phyloP scores from a whole-genome alignment of 331 rosid genomes.

The Rhamnella rubrinervis region DNA sequence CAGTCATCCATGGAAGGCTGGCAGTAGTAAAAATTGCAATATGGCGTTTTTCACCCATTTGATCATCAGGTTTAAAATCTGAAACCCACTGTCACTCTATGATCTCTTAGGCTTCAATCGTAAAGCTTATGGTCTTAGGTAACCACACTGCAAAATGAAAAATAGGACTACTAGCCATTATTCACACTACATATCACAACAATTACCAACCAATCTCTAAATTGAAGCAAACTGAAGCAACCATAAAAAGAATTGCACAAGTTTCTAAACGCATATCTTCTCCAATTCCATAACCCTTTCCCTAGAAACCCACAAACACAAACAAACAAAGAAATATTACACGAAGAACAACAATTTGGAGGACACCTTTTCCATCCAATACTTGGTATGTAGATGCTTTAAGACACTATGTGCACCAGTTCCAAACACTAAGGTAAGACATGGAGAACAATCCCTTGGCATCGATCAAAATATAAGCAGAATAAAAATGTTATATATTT shows the following conservation, averaged over 20 bases:
- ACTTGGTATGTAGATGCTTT: background rate
- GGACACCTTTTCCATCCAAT: background rate
- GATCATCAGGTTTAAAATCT: constrained; percentile 22
- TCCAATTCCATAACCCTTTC: too few species aligned
- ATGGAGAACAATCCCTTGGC: too few species aligned
- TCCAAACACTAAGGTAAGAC: background rate
- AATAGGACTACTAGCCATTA: background rate
- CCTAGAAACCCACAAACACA: background rate
- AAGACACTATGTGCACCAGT: too few species aligned
- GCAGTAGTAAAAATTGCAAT: constrained; percentile 95
- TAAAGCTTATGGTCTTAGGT: background rate
- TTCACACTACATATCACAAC: background rate
- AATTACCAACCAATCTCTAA: background rate
- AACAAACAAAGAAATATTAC: background rate
- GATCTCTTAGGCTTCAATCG: constrained; percentile 4
- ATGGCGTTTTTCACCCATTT: constrained; percentile 62
- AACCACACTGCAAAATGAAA: constrained; percentile 13
- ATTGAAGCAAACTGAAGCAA: background rate
- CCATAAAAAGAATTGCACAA: too few species aligned
- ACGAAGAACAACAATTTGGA: too few species aligned
- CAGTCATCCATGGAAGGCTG: constrained; percentile 99
- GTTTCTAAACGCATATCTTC: too few species aligned
- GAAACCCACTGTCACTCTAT: constrained; percentile 13
- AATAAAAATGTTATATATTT: too few species aligned
- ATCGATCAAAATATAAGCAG: too few species aligned